Evolutionary conservation across 257 asterid species (phyloP).

Genomic region (Solanum neorickii): DNA sequence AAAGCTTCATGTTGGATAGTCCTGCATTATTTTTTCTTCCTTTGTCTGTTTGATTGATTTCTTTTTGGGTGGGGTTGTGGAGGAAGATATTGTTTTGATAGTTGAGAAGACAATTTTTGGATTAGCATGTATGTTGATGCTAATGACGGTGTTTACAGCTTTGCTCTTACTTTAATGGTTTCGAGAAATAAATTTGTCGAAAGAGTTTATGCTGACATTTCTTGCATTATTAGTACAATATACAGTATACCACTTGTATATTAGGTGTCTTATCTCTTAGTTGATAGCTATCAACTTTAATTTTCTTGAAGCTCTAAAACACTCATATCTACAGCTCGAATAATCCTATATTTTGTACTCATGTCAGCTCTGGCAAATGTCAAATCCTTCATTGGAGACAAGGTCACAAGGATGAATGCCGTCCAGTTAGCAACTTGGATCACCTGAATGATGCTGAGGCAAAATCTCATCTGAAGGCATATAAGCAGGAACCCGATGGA

Average conservation of each 20-base stretch:
- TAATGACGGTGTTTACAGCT: not conserved
- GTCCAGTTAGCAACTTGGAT: slow-evolving; percentile 17
- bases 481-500: slow-evolving; percentile 17
- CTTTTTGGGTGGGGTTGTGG: not conserved
- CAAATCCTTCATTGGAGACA: slow-evolving; percentile 77
- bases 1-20: not conserved
- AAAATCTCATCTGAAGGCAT: slow-evolving; percentile 11
- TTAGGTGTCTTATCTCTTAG: not conserved
- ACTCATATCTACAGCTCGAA: not conserved
- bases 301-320: not conserved
- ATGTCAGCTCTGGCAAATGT: slow-evolving; percentile 64
- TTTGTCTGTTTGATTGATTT: not conserved
- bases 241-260: not conserved
- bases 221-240: not conserved
- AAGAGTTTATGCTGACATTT: not conserved
- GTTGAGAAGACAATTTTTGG: not conserved
- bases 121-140: not conserved
- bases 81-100: not conserved
- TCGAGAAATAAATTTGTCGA: not conserved
- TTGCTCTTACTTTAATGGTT: not conserved
- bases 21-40: not conserved
- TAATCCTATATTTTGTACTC: not conserved
- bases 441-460: slow-evolving; percentile 15
- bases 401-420: slow-evolving; percentile 84
- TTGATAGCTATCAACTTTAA: not conserved